These are phyloP conservation scores for Vaccinium darrowii DNA, from an alignment of 148 eudicot genomes.

Conservation along the genomic window DNA sequence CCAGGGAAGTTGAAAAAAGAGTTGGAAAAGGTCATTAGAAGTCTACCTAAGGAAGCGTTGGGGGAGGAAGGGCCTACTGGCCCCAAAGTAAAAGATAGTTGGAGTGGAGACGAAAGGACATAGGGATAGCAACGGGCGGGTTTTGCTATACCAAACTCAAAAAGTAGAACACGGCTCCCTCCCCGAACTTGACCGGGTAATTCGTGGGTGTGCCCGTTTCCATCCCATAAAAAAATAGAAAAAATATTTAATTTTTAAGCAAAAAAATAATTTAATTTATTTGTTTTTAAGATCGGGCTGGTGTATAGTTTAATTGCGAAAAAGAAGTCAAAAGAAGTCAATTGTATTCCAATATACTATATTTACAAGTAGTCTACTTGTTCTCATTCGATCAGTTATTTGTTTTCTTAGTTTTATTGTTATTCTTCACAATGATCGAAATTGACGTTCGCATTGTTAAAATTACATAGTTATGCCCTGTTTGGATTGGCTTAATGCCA, in stretches of 20 bases:
- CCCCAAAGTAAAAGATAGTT: background rate
- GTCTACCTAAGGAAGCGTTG: slow-evolving; percentile 22
- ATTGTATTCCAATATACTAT: background rate
- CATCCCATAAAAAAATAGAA: no score
- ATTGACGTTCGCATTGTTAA: no score
- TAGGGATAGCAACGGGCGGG: background rate
- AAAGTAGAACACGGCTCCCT: no score
- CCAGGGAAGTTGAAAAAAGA: slow-evolving; percentile 4
- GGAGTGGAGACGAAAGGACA: background rate
- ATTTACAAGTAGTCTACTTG: background rate
- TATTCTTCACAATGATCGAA: background rate
- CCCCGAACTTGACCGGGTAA: no score
- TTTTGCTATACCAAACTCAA: no score
- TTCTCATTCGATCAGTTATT: background rate
- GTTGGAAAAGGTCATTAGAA: slow-evolving; percentile 15
- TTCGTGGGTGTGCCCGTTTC: no score
- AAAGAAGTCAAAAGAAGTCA: background rate
- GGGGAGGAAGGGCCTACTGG: slow-evolving; percentile 19
- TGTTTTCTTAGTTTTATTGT: background rate
- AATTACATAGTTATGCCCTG: background rate
- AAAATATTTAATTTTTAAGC: no score
- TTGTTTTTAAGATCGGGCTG: no score
- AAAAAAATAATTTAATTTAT: no score
- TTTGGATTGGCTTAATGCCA: background rate
- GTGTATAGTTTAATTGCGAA: background rate